Conservation (phyloP, 2,329 filamentous ascomycete genomes). For the Tolypocladium tropicale region DNA sequence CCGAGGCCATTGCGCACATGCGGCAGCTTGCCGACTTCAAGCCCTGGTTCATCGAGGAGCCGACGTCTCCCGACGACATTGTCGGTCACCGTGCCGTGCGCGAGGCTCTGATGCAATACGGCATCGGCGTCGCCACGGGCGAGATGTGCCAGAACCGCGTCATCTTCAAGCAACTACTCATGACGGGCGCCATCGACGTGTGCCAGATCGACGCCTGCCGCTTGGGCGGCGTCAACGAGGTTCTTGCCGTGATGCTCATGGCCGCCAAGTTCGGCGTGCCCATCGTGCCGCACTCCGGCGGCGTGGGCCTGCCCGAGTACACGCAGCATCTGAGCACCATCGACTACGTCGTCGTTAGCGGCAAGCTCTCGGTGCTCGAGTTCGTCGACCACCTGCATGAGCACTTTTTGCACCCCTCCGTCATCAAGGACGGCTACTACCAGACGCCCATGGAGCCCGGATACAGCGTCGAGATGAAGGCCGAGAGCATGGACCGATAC, state of each 20-base stretch:
- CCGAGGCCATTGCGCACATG: constrained; percentile 84
- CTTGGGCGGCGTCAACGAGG: constrained; percentile 84
- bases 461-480: constrained; percentile 91
- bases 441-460: constrained; percentile 74
- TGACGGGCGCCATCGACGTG: constrained; percentile 71
- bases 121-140: constrained; percentile 79
- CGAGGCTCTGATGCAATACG: constrained; percentile 63
- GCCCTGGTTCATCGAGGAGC: constrained; percentile 93
- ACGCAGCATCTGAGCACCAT: constrained; percentile 89
- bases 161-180: constrained; percentile 85
- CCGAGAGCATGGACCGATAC: constrained; percentile 72
- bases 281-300: constrained; percentile 81
- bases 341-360: constrained; percentile 80
- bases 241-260: constrained; percentile 79
- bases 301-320: constrained; percentile 86
- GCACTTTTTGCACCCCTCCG: constrained; percentile 75
- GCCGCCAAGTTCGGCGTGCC: constrained; percentile 71
- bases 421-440: constrained; percentile 79
- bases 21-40: constrained; percentile 70
- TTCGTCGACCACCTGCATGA: constrained; percentile 92
- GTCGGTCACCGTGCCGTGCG: constrained; percentile 79
- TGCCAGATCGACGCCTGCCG: constrained; percentile 88
- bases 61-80: constrained; percentile 81
- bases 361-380: constrained; percentile 73
- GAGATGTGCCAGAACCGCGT: constrained; percentile 96